A percentile compares a stretch with the other conserved stretches of the same genome.
Evolutionary conservation across 345 rosid species (phyloP).

Genomic region (Eucalyptus fibrosa): DNA sequence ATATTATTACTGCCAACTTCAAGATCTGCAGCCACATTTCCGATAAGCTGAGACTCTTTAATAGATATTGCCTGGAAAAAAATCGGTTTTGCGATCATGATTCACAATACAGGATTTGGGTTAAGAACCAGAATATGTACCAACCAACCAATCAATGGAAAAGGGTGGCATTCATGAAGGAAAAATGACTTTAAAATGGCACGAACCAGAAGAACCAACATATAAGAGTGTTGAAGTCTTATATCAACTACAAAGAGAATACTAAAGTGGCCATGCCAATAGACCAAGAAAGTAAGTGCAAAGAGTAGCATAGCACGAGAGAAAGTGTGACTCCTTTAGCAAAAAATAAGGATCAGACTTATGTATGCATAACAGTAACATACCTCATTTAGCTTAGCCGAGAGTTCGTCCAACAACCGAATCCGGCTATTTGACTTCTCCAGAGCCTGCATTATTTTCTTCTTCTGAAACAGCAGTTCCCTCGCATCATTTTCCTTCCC

Average conservation of each 20-base stretch:
- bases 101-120: too few species aligned
- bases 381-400: conserved; percentile 72
- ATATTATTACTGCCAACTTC: conserved; percentile 21
- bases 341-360: not conserved
- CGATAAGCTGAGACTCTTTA: conserved; percentile 70
- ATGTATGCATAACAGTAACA: not conserved
- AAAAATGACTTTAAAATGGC: not conserved
- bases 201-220: not conserved
- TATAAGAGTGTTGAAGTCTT: not conserved
- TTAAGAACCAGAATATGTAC: not conserved
- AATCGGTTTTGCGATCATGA: not conserved
- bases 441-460: conserved; percentile 70
- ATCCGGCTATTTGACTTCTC: conserved; percentile 69
- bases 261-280: not conserved
- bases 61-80: conserved; percentile 66
- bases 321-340: not conserved
- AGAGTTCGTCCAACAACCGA: conserved; percentile 59
- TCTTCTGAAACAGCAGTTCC: conserved; percentile 72
- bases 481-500: conserved; percentile 78
- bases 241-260: not conserved
- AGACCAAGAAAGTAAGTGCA: not conserved
- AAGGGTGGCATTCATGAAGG: not conserved
- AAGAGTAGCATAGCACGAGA: not conserved
- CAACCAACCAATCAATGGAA: not conserved
- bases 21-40: conserved; percentile 49